phyloP scores from a whole-genome alignment of 192 early-diverging fungal species.

The Podila horticola region DNA sequence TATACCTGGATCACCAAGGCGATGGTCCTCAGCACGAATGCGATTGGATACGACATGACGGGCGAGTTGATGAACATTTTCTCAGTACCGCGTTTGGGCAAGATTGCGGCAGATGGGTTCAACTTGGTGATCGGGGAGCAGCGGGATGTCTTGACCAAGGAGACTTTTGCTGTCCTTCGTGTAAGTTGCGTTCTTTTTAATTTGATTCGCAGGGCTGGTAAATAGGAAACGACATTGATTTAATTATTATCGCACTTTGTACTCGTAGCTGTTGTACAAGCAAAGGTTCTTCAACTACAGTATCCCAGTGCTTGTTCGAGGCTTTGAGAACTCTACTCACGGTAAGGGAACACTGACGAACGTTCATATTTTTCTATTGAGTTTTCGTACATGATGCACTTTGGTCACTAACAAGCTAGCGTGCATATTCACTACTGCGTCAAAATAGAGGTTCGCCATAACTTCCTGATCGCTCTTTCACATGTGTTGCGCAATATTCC shows the following conservation, averaged over 20 bases:
- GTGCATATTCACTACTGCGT: neutral
- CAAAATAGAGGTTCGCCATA: slow-evolving; percentile 67
- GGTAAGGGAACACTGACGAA: slow-evolving; percentile 17
- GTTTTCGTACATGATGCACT: no score
- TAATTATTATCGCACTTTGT: slow-evolving; percentile 10
- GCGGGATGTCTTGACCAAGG: slow-evolving; percentile 73
- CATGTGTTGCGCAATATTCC: slow-evolving; percentile 84
- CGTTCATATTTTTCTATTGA: no score
- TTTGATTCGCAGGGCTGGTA: no score
- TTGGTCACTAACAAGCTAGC: no score
- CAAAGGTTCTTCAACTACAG: slow-evolving; percentile 87
- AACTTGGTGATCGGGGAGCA: slow-evolving; percentile 81
- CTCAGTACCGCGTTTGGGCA: slow-evolving; percentile 49
- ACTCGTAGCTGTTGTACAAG: slow-evolving; percentile 77
- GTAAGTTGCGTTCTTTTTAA: slow-evolving; percentile 47
- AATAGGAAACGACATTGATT: neutral
- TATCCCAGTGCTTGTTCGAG: slow-evolving; percentile 71
- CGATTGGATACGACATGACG: slow-evolving; percentile 63
- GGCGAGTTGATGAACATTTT: slow-evolving; percentile 65
- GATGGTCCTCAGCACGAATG: slow-evolving; percentile 63
- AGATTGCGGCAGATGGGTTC: slow-evolving; percentile 73
- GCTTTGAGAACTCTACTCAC: slow-evolving; percentile 58
- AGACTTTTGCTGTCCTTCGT: slow-evolving; percentile 70
- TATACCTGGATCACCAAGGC: slow-evolving; percentile 73
- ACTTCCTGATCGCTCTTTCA: slow-evolving; percentile 85